phyloP scores from a whole-genome alignment of 805 yeast species.

The Phaffomyces antillensis region DNA sequence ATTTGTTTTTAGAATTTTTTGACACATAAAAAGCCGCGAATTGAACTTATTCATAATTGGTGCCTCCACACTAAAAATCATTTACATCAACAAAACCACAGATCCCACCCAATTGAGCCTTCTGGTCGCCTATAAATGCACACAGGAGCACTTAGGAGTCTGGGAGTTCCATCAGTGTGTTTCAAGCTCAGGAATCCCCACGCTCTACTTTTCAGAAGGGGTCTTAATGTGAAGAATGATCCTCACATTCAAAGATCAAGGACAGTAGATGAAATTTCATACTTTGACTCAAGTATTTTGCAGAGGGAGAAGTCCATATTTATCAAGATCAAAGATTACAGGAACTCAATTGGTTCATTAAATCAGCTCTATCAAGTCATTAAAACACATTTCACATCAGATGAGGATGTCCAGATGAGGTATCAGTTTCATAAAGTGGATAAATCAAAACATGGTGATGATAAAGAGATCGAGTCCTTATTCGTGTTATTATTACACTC shows the following conservation, averaged over 20 bases:
- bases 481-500: conserved; percentile 14
- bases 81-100: too few relatives aligned
- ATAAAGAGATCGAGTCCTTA: conserved; percentile 6
- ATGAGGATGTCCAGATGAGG: too few relatives aligned
- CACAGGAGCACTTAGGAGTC: neutral
- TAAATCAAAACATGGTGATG: neutral
- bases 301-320: conserved; percentile 2
- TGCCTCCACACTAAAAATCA: too few relatives aligned
- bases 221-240: too few relatives aligned
- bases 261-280: conserved; percentile 2
- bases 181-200: too few relatives aligned
- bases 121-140: too few relatives aligned
- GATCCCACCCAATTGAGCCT: too few relatives aligned
- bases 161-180: too few relatives aligned
- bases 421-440: too few relatives aligned
- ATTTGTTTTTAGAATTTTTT: neutral
- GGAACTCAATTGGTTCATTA: neutral
- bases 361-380: neutral
- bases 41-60: too few relatives aligned
- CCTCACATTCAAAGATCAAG: neutral
- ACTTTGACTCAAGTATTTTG: conserved; percentile 2
- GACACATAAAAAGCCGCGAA: neutral
- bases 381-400: neutral
- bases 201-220: too few relatives aligned
- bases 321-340: neutral